Base-by-base conservation (phyloP, 148 eudicot species). In the Fallopia convolvulus region DNA sequence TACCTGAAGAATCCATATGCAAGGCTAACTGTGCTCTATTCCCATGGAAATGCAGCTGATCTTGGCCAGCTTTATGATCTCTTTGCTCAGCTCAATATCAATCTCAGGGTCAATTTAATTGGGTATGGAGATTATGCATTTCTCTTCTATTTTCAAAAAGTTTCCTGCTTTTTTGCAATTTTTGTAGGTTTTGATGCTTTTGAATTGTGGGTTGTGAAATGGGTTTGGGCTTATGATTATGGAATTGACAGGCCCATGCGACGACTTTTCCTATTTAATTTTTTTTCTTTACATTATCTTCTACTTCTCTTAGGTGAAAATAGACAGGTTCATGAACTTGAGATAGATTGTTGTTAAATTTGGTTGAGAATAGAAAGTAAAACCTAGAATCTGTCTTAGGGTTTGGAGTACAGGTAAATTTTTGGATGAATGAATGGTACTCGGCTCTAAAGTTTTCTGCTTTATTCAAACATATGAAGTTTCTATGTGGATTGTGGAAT, bases 31-130 rank as follows among this genome's bases (percentile, higher is more conserved):
- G 42, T 94, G 73, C 86, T 94, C 32, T 94, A 94, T 75, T 94
- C 99, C 23, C 99, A 94, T 83, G 99, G 97, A 21, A 94, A 94
- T 87, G 99, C 99, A 8, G 93, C 97, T 89, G 99, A 94, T 82
- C 88, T 94, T 80, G 99, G 94, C 18, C 99, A 94, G 78, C 92
- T 94, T 9, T 94, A 86, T 82, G 97, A 94, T 81, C 91, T 94
- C 82, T 94, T 92, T 84, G 85, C 89, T 80, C 99, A 94, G 83
- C 97, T 94, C 78, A 94, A 90, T 76, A 93, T 91, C 79, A 94
- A 94, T 86, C 97, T 94, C 66, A 89, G 97, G 80, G 97, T 92
- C 82, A 94, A 92, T 81, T 83, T 94, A 48, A 92, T 94, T 78
- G 98, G 98, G 95, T 93, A 71, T 60, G 85, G 44, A 33, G 32